phyloP scores from a whole-genome alignment of 106 monocot genomes.

The Narthecium ossifragum region DNA sequence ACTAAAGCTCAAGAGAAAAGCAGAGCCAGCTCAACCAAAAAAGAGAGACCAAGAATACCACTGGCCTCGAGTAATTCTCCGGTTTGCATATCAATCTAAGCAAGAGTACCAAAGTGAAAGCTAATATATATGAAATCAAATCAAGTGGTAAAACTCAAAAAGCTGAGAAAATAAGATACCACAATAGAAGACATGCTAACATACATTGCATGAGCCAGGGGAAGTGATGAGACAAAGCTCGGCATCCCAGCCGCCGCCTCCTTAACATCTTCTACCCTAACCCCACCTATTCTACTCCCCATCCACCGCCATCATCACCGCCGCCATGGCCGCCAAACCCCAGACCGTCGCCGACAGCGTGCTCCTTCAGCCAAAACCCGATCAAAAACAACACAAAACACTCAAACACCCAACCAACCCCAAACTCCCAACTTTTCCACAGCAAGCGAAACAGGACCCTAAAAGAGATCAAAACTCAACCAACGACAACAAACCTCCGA shows the following conservation, averaged over 20 bases:
- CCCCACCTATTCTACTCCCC: slow-evolving; percentile 24
- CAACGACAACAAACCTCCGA: background rate
- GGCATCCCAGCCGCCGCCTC: slow-evolving; percentile 13
- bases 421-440: background rate
- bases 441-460: background rate
- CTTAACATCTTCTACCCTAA: slow-evolving; percentile 10
- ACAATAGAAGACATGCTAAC: background rate
- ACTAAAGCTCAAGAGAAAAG: background rate
- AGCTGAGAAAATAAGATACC: background rate
- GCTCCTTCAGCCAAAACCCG: background rate
- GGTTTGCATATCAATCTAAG: too few relatives aligned
- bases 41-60: too few relatives aligned
- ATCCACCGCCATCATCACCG: slow-evolving; percentile 14
- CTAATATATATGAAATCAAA: too few relatives aligned
- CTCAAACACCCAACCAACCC: too few relatives aligned
- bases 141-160: too few relatives aligned
- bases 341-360: too few relatives aligned
- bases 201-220: slow-evolving; percentile 12
- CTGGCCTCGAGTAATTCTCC: too few relatives aligned
- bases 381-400: background rate
- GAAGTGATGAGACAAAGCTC: slow-evolving; percentile 7
- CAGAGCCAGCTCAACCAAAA: background rate
- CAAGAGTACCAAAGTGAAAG: too few relatives aligned
- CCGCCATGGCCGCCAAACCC: background rate
- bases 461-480: background rate